Base-by-base conservation (phyloP, 768 basidiomycete genomes). In the Russula foetens region DNA sequence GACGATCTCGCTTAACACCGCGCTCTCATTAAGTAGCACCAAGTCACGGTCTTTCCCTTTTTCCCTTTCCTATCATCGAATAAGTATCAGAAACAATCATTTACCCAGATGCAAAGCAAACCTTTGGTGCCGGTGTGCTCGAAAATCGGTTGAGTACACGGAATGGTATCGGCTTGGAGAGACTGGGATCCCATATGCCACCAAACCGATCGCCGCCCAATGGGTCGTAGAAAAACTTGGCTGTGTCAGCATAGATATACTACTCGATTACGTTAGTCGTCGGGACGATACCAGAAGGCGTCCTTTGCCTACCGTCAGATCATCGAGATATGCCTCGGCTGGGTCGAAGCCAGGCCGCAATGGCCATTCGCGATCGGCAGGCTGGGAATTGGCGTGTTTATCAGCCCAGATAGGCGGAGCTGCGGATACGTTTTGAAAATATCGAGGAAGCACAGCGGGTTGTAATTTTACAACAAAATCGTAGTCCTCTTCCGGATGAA, bases 101-200 rank as follows among this genome's bases (percentile, higher is more conserved):
- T 28, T 6, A 54, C 17, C 7, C 17, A 23, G 26, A 24, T 19
- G 4, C 56, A 19, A n/a, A 31, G 31, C 71, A 55, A 53, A 78
- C 76, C 67, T 71, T 75, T 5, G 46, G 29, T 12, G 68, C 64
- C 4, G 92, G 92, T 19, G 71, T 72, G 57, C 84, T 83, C 0
- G 90, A 92, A 72, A 88, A 96, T 11, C 88, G 88, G 26, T 88
- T 84, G 47, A 94, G 76, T 7, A 92, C 90, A 62, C 88, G 84
- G 77, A 95, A 92, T 5, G 84, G 78, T 48, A 86, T 75, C 1
- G 82, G 72, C 26, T 79, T 74, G 58, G 79, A 80, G 35, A 91
- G 73, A 15, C 76, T 77, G 7, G 91, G 87, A 67, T 95, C 90
- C 92, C 93, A 98, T 2, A 97, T 85, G 0, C 80, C 85, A 7